These are phyloP conservation scores for Leccinellum albellum DNA, from an alignment of 768 basidiomycete species.

Conservation along the genomic window DNA sequence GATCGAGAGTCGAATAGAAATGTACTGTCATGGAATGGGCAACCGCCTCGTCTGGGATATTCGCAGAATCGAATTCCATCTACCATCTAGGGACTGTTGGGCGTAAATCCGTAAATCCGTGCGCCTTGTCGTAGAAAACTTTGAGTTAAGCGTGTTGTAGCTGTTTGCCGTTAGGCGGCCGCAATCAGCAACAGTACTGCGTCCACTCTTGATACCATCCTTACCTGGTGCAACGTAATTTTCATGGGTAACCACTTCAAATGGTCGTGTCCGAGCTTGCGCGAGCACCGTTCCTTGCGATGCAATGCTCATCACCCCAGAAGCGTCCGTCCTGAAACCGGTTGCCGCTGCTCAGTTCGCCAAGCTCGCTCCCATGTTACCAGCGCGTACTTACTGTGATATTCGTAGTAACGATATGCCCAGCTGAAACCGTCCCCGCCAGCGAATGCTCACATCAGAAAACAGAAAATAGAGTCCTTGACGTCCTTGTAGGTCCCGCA, in stretches of 20 bases:
- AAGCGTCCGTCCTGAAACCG: conserved; percentile 43
- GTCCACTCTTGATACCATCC: conserved; percentile 31
- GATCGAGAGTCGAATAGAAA: conserved; percentile 24
- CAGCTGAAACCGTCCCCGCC: conserved; percentile 72
- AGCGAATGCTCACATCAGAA: conserved; percentile 84
- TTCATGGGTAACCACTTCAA: conserved; percentile 72
- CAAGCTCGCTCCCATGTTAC: conserved; percentile 7
- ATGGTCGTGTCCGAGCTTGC: conserved; percentile 65
- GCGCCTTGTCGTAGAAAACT: conserved; percentile 57
- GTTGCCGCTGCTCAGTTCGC: conserved; percentile 15
- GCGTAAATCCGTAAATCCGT: conserved; percentile 51
- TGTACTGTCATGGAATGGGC: conserved; percentile 5
- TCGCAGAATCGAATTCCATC: conserved; percentile 9
- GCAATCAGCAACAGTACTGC: conserved; percentile 9
- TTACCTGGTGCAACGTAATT: conserved; percentile 79
- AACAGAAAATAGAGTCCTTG: conserved; percentile 86
- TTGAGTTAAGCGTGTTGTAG: conserved; percentile 51
- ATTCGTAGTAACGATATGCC: conserved; percentile 70
- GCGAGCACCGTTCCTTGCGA: conserved; percentile 66
- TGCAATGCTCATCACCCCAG: conserved; percentile 48
- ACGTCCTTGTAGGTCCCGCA: conserved; percentile 78
- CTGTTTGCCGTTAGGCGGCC: conserved; percentile 24
- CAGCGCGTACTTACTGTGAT: conserved; percentile 55
- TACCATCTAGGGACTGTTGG: conserved; percentile 33
- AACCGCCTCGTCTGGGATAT: conserved; percentile 12